Evolutionary conservation across 768 basidiomycete genomes (phyloP).

Genomic region (Hydnum rufescens): DNA sequence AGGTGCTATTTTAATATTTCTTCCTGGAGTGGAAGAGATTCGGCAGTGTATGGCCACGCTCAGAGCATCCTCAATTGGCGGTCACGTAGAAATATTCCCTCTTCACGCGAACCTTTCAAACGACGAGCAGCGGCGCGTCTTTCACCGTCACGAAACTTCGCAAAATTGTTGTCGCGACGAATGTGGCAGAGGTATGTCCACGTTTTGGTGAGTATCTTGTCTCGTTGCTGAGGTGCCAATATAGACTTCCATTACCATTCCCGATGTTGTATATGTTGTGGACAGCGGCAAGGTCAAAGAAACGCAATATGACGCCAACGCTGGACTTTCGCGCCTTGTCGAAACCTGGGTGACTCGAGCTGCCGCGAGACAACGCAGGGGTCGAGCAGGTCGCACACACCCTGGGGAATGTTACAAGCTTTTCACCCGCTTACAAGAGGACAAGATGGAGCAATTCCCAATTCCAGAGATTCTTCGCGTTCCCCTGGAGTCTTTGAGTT

Average conservation of each 20-base stretch:
- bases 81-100: constrained; percentile 39
- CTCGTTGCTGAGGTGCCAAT: constrained; percentile 1
- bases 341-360: constrained; percentile 68
- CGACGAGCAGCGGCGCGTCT: constrained; percentile 66
- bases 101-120: constrained; percentile 78
- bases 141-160: constrained; percentile 40
- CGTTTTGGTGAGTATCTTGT: neutral
- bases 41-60: constrained; percentile 52
- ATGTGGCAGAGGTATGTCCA: constrained; percentile 61
- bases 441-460: constrained; percentile 48
- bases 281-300: constrained; percentile 79
- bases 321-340: constrained; percentile 50
- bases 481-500: constrained; percentile 61
- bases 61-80: constrained; percentile 18
- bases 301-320: constrained; percentile 47
- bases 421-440: constrained; percentile 55
- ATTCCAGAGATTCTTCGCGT: constrained; percentile 77
- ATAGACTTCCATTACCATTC: constrained; percentile 82
- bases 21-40: constrained; percentile 82
- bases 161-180: constrained; percentile 80
- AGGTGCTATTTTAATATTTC: constrained; percentile 69
- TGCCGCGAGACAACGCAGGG: constrained; percentile 64
- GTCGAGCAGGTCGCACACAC: constrained; percentile 74
- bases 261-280: constrained; percentile 71
- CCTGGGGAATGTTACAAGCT: constrained; percentile 77